Base-by-base conservation (phyloP, 805 yeast genomes). In the Saccharomycopsis fodiens region DNA sequence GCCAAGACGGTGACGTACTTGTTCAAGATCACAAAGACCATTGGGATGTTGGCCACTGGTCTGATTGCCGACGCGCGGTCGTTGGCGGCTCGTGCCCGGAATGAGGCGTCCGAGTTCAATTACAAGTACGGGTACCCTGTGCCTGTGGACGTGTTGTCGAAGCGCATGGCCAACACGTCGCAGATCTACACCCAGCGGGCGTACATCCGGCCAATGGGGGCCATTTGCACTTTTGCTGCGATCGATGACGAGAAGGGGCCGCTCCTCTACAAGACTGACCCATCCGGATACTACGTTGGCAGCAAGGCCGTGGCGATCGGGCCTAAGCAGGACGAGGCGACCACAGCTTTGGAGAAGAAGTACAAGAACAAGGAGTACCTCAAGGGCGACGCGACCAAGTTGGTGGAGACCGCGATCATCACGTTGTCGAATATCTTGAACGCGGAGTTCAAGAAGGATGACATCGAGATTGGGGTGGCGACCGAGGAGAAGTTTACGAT, bases 161-260 rank as follows among this genome's bases (percentile, higher is more conserved):
- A 91, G 68, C 76, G 97, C 62, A 82, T 93, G 85, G 97, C 97
- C 46, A 93, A 93, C 63, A 68, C 88, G 60, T 84, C 95, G 41
- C 98, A 93, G 70, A 78, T 93, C 52, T 93, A 88, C 65, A 93
- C 98, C 35, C 98, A 93, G 67, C 76, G 97, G 61, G 97, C 97
- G 8, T 91, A 91, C 65, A 93, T 93, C 97, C 79, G 98, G 66
- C 98, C 98, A 21, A 72, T 88, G 55, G 98, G 98, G 32, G 96
- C 91, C 49, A 86, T 95, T 23, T 73, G 88, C 59, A 87, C 96
- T 21, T 82, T 91, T 58, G 74, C 88, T 48, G 78, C 94, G 38
- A 81, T 85, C 47, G 97, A 88, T 63, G 96, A 87, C 59, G 94
- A 82, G 65, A 64, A 69, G 44, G 98, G 97, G 1, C 96, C 98